These are phyloP conservation scores for Calonectria hawksworthii DNA, from an alignment of 2,329 filamentous ascomycete genomes.

Conservation along the genomic window DNA sequence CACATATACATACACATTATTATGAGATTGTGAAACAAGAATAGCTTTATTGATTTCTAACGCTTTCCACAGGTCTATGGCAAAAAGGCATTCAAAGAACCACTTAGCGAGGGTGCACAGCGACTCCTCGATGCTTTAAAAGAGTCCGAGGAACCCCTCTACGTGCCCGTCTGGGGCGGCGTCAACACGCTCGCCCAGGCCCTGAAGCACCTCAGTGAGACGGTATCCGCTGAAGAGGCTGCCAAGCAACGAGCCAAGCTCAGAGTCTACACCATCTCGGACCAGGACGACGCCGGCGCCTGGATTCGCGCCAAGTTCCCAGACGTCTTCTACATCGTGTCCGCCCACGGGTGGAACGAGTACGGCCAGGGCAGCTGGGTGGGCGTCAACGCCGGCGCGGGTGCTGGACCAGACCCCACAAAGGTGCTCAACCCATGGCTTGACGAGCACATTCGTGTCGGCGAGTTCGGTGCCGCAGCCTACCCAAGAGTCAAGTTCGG, in stretches of 20 bases:
- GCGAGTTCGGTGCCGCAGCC: constrained; percentile 52
- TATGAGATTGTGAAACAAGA: too few species aligned
- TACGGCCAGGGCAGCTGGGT: constrained; percentile 68
- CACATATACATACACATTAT: not conserved
- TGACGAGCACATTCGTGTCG: constrained; percentile 64
- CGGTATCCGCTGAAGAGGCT: constrained; percentile 46
- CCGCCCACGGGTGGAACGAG: constrained; percentile 67
- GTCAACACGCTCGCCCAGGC: constrained; percentile 65
- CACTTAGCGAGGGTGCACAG: constrained; percentile 53
- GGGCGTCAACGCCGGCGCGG: constrained; percentile 57
- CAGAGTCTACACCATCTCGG: constrained; percentile 68
- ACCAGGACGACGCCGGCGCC: constrained; percentile 69
- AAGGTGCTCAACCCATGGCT: constrained; percentile 65
- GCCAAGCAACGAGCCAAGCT: constrained; percentile 56
- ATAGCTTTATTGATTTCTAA: too few species aligned
- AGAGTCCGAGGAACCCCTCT: constrained; percentile 55
- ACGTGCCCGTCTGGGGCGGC: constrained; percentile 67
- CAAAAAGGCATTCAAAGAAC: constrained; percentile 30
- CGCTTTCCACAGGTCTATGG: constrained; percentile 36
- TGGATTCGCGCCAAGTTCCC: constrained; percentile 69
- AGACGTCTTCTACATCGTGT: constrained; percentile 67
- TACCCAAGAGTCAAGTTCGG: constrained; percentile 63
- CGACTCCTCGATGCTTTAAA: constrained; percentile 53
- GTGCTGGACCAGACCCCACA: constrained; percentile 23
- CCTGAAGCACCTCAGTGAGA: constrained; percentile 53